Evolutionary conservation across 805 yeast genomes (phyloP), one percentile per base, ranked within the genome.

Genomic region (Peterozyma xylosa): DNA sequence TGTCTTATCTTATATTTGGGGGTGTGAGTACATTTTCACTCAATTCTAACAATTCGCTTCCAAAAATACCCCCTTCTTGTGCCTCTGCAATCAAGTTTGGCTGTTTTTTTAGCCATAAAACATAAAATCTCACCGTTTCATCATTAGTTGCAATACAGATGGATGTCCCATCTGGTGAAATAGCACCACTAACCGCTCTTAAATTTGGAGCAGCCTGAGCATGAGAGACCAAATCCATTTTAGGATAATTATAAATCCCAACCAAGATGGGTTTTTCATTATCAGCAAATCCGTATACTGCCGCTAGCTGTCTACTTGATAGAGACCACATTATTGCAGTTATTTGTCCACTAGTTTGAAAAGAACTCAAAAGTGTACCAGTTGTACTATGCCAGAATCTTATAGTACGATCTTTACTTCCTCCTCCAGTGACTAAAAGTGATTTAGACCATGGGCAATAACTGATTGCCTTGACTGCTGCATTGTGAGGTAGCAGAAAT

Each of bases 401-500:
- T 9, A 89, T 75, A n/a, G 73, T 73, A 41, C 90, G 66, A 58
- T 90, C 97, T 52, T 78, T 80, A 16, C 82, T 76, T 0, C 97
- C 97, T 2, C 93, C 96, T 0, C 97, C 97, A 0, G 96, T 88
- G 1, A 91, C 96, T 33, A 90, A 59, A 9, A 90, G 62, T 2
- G 83, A 71, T 11, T 78, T 78, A 15, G 87, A 73, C 96, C 96
- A 89, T 0, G 97, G 97, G 57, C 96, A 90, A 53, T 77, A 90
- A 3, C 91, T 84, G 38, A 90, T 67, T 0, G 96, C 97, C 53
- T 89, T 89, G 0, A 90, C 90, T 0, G 97, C 97, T 1, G 96
- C 95, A 2, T 68, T 64, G 54, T 90, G 97, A 1, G 71, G 76
- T 42, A 89, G 64, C 9, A 61, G 57, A 55, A 70, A 77, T 47